A percentile compares a stretch with the other conserved stretches of the same genome.
These are phyloP conservation scores for Fraxinus americana DNA, from an alignment of 257 asterid genomes.

Conservation along the genomic window DNA sequence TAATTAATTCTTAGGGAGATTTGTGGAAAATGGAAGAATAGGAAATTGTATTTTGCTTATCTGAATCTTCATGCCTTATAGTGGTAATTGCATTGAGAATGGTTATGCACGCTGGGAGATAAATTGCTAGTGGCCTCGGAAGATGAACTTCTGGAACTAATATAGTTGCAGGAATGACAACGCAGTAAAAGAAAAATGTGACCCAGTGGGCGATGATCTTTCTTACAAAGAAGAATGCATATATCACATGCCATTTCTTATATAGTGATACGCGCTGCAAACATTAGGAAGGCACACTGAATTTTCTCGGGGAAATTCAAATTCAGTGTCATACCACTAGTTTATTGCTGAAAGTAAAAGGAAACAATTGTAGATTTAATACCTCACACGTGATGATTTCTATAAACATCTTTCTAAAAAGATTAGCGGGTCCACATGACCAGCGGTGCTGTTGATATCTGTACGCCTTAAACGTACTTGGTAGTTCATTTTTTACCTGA, in stretches of 20 bases:
- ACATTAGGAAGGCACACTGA: conserved; percentile 21
- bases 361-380: conserved; percentile 15
- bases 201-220: conserved; percentile 93
- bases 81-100: conserved; percentile 79
- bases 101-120: conserved; percentile 85
- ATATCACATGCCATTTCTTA: conserved; percentile 74
- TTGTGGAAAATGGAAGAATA: conserved; percentile 10
- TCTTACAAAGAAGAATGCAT: conserved; percentile 67
- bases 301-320: conserved; percentile 11
- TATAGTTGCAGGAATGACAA: conserved; percentile 81
- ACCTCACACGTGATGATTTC: conserved; percentile 74
- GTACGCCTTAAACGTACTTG: conserved; percentile 87
- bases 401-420: conserved; percentile 70
- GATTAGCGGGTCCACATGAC: conserved; percentile 94
- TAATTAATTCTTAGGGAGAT: conserved; percentile 14
- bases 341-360: background rate
- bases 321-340: background rate
- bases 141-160: conserved; percentile 79
- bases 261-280: conserved; percentile 76
- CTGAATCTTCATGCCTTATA: conserved; percentile 51
- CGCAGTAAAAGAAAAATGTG: conserved; percentile 88
- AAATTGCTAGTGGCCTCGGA: conserved; percentile 75
- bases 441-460: conserved; percentile 90
- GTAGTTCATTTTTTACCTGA: conserved; percentile 88
- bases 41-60: conserved; percentile 12